Percentiles rank a stretch among this genome's conserved stretches.
Evolutionary conservation across 768 basidiomycete genomes (phyloP).

Genomic region (Amanita pallidorosea): DNA sequence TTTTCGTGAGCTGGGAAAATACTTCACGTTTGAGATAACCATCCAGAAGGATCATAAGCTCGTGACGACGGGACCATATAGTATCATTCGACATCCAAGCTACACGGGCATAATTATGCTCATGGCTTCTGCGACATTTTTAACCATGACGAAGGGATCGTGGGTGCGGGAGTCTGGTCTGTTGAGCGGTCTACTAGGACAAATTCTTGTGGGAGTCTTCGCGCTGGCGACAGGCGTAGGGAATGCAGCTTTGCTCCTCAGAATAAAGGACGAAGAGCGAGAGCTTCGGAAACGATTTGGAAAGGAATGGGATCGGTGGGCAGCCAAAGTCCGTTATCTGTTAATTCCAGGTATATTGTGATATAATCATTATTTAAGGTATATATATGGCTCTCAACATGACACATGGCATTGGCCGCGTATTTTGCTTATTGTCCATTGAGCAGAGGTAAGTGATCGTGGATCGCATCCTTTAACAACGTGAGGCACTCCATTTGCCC

Average conservation of each 20-base stretch:
- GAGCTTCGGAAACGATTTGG: constrained; percentile 30
- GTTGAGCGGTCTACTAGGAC: constrained; percentile 19
- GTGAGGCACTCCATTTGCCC: too few species aligned
- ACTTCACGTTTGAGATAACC: constrained; percentile 31
- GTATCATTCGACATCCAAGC: constrained; percentile 21
- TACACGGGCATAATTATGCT: constrained; percentile 13
- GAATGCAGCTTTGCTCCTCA: too few species aligned
- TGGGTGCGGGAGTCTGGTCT: constrained; percentile 33
- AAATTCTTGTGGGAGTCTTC: constrained; percentile 18
- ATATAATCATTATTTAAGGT: too few species aligned
- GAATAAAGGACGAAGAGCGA: constrained; percentile 28
- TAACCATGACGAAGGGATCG: constrained; percentile 27
- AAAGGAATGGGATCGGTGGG: constrained; percentile 32
- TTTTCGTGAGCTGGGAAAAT: constrained; percentile 22
- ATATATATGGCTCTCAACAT: too few species aligned
- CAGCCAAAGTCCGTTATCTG: constrained; percentile 30
- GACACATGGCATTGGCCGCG: too few species aligned
- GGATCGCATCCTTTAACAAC: too few species aligned
- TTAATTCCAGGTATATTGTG: constrained; percentile 27
- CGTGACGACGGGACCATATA: constrained; percentile 21
- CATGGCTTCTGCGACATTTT: constrained; percentile 22
- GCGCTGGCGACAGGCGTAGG: background rate
- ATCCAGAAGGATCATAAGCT: constrained; percentile 14
- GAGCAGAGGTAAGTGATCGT: too few species aligned
- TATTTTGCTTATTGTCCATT: too few species aligned